These are phyloP conservation scores for Thraustochytrium striatum DNA, from an alignment of 352 stramenopile species.

Conservation along the genomic window DNA sequence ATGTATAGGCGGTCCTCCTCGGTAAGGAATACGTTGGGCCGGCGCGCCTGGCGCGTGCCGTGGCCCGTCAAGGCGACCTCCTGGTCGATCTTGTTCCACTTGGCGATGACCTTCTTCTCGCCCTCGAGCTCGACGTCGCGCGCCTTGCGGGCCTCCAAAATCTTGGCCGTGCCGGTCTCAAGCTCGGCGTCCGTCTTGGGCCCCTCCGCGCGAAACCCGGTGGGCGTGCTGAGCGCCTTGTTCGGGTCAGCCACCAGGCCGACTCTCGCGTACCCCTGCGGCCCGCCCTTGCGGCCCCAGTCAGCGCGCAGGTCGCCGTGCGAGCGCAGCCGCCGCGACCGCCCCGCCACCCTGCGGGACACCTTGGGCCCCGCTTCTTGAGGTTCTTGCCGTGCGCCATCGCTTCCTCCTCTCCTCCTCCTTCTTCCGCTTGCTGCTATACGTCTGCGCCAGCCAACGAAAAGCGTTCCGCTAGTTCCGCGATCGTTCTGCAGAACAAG, in stretches of 20 bases:
- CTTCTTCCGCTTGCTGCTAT: no score
- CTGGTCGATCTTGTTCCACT: background rate
- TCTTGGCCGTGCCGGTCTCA: no score
- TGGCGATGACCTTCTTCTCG: background rate
- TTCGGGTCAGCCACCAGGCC: background rate
- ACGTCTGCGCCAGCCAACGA: no score
- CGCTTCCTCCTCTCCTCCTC: no score
- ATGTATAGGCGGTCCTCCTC: conserved; percentile 30
- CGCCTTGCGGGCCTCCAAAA: no score
- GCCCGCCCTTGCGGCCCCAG: background rate
- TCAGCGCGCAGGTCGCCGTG: no score
- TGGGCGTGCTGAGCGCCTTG: background rate
- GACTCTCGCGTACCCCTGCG: background rate
- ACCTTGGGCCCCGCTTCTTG: background rate
- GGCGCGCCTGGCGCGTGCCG: background rate
- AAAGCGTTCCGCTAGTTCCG: no score
- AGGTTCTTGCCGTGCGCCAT: conserved; percentile 33
- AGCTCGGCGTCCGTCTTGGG: no score
- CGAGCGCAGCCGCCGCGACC: background rate
- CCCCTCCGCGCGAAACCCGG: background rate
- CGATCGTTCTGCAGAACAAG: no score
- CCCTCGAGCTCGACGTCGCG: background rate
- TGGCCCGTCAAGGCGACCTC: background rate
- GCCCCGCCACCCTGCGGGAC: background rate
- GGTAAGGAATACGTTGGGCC: background rate